Base-by-base conservation (phyloP, 371 early-diverging fungal genomes). In the Apophysomyces ossiformis region DNA sequence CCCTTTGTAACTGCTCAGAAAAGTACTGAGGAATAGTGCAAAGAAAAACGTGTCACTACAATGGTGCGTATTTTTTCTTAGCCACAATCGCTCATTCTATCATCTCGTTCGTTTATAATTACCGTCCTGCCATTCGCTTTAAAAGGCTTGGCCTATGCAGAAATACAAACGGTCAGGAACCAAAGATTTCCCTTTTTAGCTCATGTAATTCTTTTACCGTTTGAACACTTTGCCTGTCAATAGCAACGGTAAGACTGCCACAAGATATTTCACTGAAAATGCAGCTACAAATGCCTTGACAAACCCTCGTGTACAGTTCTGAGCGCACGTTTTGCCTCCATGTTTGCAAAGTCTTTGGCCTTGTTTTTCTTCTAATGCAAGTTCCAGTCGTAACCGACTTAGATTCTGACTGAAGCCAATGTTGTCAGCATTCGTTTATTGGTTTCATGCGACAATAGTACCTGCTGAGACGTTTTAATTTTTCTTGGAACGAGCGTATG, bases 21-120 rank as follows among this genome's bases (percentile, higher is more conserved):
- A 90, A 1, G 87, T 83, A 35, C 94, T 89, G 61, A 95, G 72
- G 72, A 95, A 95, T 59, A 92, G 76, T 13, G 95, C 92, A 82
- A 95, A 95, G 45, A 84, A 78, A 0, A 84, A 69, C 1, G 94
- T 95, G 72, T 95, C 95, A 61, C 83, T 83, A 65, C 59, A 60
- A 58, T 37, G 50, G 3, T 35, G 12, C 18, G 21, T 3, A 57
- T 8, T 26, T 18, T 18, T 16, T 11, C 15, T 18, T 32, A 11
- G 16, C 46, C 7, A 6, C 43, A 57, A 15, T 35, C 12, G 26
- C 8, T 36, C 21, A 26, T 16, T 58, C 15, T 26, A 41, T 56
- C 9, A 3, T 5, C 43, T 32, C 57, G 13, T 41, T 56, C 50
- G 32, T 56, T 26, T 37, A 15, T 39, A 37, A 38, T 68, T 77